Base-by-base conservation (phyloP, 768 basidiomycete genomes). In the Kwoniella europaea region DNA sequence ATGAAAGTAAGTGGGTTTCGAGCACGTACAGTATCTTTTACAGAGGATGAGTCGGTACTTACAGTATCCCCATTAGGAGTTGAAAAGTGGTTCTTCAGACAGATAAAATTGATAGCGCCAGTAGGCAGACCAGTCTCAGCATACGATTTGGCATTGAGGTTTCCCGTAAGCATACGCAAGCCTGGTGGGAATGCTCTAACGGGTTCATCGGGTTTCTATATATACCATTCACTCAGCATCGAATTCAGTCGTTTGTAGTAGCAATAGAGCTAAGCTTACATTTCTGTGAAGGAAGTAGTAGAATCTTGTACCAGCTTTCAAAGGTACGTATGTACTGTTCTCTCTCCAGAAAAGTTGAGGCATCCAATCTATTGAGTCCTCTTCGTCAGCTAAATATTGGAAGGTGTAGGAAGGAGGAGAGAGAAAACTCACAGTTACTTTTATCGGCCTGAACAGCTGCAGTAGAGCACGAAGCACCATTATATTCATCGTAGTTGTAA, bases 271-370 rank as follows among this genome's bases (percentile, higher is more conserved):
- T 7, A 22, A 10, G 65, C 68, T 70, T 29, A 70, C 68, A 57
- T 72, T 79, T 50, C 77, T 50, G 16, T 63, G 71, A 7, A 78
- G 65, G 69, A 80, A 80, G 71, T 83, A 83, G 72, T 83, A 83
- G 64, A 80, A 80, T 18, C 71, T 54, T 20, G 67, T 55, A 24
- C 62, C 62, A 9, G 67, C 74, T 42, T 58, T 63, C n/a, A 69
- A 55, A 3, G 74, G 68, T 15, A 71, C 63, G 53, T 53, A 71
- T 24, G 68, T 69, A 18, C 55, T 44, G 41, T 72, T 66, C 15
- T 75, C 71, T 54, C 54, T 65, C 74, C 74, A 75, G 57, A 69
- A 75, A 3, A 75, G 54, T 52, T 71, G 70, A 53, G 71, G 66
- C 67, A 63, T 64, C 73, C 71, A 72, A 59, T 69, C 68, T 66